Conservation (phyloP, 768 basidiomycete genomes). For the Amanita inopinata region DNA sequence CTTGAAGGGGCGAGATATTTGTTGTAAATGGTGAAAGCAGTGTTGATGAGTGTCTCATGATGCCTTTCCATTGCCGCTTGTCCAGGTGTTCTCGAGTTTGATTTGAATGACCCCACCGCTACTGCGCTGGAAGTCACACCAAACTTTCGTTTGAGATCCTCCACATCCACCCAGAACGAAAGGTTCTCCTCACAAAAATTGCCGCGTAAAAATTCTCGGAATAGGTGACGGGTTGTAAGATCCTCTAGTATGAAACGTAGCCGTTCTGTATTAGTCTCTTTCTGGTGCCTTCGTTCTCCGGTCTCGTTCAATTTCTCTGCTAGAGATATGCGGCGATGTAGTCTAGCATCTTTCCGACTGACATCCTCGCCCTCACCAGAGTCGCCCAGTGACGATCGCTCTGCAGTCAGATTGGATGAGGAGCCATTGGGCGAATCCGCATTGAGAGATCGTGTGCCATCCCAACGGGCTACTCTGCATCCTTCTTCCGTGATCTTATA, state of each 20-base stretch:
- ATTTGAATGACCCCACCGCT: constrained; percentile 38
- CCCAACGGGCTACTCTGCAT: constrained; percentile 79
- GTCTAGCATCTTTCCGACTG: constrained; percentile 41
- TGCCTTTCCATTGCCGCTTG: constrained; percentile 94
- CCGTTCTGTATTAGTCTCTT: constrained; percentile 89
- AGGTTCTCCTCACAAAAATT: constrained; percentile 99
- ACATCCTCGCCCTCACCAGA: constrained; percentile 26
- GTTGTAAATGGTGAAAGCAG: constrained; percentile 89
- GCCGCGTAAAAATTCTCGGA: constrained; percentile 87
- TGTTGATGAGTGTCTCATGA: constrained; percentile 89
- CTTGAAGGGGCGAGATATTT: constrained; percentile 94
- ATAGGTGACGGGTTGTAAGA: constrained; percentile 76
- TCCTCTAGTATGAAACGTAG: constrained; percentile 90
- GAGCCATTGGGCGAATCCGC: constrained; percentile 60
- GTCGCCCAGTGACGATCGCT: constrained; percentile 56
- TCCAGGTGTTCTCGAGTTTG: constrained; percentile 43
- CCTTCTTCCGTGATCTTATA: constrained; percentile 95
- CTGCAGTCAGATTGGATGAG: constrained; percentile 45
- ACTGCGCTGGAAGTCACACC: constrained; percentile 89
- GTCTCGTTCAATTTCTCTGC: constrained; percentile 62
- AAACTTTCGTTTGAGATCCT: constrained; percentile 96
- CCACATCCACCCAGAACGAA: constrained; percentile 93
- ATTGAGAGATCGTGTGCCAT: constrained; percentile 30
- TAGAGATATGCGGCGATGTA: constrained; percentile 72
- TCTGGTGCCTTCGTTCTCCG: constrained; percentile 45